These are phyloP conservation scores for Globisporangium parvum DNA, from an alignment of 352 stramenopile species.

Conservation along the genomic window DNA sequence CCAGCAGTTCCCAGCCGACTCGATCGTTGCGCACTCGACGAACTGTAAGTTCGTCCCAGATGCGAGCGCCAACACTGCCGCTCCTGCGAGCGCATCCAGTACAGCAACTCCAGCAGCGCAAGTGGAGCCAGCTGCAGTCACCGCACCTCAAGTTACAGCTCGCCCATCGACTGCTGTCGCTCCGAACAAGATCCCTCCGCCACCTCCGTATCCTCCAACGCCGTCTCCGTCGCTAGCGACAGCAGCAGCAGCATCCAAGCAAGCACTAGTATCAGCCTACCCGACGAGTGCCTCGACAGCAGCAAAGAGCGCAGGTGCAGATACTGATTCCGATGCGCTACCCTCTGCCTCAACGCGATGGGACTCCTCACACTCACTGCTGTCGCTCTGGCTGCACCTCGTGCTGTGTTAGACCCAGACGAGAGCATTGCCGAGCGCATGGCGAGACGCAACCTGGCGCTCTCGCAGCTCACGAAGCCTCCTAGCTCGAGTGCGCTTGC, in stretches of 20 bases:
- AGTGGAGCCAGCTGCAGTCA: too few species aligned
- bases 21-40: constrained; percentile 66
- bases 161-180: not conserved
- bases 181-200: constrained; percentile 32
- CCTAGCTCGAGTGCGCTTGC: not conserved
- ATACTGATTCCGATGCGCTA: too few species aligned
- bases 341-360: too few species aligned
- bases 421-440: constrained; percentile 30
- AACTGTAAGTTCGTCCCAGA: constrained; percentile 54
- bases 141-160: too few species aligned
- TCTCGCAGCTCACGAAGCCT: constrained; percentile 51
- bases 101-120: too few species aligned
- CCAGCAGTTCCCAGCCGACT: constrained; percentile 65
- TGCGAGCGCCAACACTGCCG: not conserved
- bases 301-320: not conserved
- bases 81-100: not conserved
- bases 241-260: not conserved
- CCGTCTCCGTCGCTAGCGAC: not conserved
- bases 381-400: not conserved
- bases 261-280: not conserved
- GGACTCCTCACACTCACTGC: not conserved
- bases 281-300: not conserved
- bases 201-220: constrained; percentile 40
- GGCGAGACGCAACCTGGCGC: constrained; percentile 42
- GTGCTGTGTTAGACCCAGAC: constrained; percentile 4